phyloP scores from a whole-genome alignment of 257 asterid species.

The Nicotiana knightiana region DNA sequence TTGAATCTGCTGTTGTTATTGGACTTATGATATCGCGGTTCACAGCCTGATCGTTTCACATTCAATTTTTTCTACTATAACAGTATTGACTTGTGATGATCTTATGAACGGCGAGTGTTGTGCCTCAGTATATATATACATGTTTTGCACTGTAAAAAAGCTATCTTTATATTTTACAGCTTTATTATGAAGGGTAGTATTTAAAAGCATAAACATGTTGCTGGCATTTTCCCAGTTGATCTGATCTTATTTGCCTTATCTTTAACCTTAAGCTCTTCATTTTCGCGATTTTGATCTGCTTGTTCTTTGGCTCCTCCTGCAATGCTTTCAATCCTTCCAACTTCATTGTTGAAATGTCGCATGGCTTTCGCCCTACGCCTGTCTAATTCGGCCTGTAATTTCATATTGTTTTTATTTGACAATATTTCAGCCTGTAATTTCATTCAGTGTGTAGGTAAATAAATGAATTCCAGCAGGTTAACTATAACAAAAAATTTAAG shows the following conservation, averaged over 20 bases:
- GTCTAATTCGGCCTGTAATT: conserved; percentile 67
- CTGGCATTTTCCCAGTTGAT: conserved; percentile 66
- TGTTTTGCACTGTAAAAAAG: not conserved
- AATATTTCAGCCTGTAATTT: conserved; percentile 6
- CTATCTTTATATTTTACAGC: not conserved
- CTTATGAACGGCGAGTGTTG: not conserved
- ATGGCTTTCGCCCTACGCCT: conserved; percentile 41
- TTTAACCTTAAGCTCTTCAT: conserved; percentile 58
- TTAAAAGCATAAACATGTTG: conserved; percentile 64
- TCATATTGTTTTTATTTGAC: not conserved
- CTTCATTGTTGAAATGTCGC: conserved; percentile 27
- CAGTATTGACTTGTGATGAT: not conserved
- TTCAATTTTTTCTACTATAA: not conserved
- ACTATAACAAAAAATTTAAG: not conserved
- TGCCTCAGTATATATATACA: not conserved
- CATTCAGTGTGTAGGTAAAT: not conserved
- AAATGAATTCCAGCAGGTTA: not conserved
- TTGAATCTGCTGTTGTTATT: not conserved
- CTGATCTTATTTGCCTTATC: conserved; percentile 68
- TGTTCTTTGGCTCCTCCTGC: conserved; percentile 52
- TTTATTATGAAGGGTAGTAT: conserved; percentile 3
- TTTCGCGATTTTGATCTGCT: conserved; percentile 49
- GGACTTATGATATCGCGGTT: not conserved
- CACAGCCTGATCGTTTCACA: not conserved
- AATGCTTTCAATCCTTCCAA: conserved; percentile 39